Evolutionary conservation across 2,329 filamentous ascomycete species (phyloP), one percentile per base, ranked within the genome.

Genomic region (Beauveria pseudobassiana): DNA sequence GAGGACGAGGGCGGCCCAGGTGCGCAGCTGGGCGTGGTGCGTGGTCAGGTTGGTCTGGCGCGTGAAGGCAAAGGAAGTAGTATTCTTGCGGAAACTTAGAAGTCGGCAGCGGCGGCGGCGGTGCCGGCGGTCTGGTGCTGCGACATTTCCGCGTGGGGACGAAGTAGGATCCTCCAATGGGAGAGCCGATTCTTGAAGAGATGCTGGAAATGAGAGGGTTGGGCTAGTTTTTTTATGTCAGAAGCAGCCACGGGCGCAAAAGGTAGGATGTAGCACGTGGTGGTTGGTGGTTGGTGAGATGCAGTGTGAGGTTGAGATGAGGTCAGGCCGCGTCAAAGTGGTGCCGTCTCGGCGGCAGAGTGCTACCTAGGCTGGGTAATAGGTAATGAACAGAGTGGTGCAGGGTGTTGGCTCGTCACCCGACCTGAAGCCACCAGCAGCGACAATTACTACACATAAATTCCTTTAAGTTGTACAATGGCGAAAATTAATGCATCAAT

Each of bases 1-100:
- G 64, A 92, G 91, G 71, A 98, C 85, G 18, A 97, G 84, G 38
- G 84, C 75, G n/a, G 89, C 87, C 95, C 95, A 99, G 76, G 93
- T 93, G 63, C 83, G 79, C 64, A 92, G 86, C 71, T 95, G 91
- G 51, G 87, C 86, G 75, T 87, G 84, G 71, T 83, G 87, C 10
- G 89, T 93, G 34, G 83, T 82, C 64, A 85, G 80, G 77, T 91
- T 91, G 42, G 87, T 84, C 75, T 95, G 90, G 60, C 85, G 86
- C 61, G 89, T 92, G 84, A 90, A 95, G 86, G n/a, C n/a, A n/a
- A n/a, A n/a, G n/a, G 78, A 91, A 93, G 77, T 79, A 78, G 81
- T 92, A 89, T 73, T 85, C 83, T 67, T 79, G 80, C 4, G 85
- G 85, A 74, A 86, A 88, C 45, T 68, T 61, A n/a, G 74, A 87